Evolutionary conservation across 371 early-diverging fungal genomes (phyloP).

Genomic region (Mucor piriformis): DNA sequence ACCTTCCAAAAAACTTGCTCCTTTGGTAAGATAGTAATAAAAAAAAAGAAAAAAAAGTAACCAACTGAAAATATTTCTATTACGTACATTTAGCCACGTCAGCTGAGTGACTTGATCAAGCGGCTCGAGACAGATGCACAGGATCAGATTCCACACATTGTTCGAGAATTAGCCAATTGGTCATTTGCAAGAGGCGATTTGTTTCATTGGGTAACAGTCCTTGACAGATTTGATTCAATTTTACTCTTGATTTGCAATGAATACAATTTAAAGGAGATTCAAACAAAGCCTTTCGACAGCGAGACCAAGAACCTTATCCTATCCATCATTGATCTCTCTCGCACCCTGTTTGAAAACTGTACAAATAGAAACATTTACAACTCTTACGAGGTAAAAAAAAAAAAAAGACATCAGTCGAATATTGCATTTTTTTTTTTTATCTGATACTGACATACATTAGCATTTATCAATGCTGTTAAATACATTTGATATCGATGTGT

Average conservation of each 20-base stretch:
- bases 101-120: constrained; percentile 59
- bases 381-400: constrained; percentile 80
- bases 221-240: constrained; percentile 90
- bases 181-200: constrained; percentile 87
- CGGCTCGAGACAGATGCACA: constrained; percentile 58
- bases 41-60: background rate
- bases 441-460: background rate
- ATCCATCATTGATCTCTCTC: constrained; percentile 76
- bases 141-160: constrained; percentile 55
- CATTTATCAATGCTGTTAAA: constrained; percentile 51
- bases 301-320: constrained; percentile 63
- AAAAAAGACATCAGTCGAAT: background rate
- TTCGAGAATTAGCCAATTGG: constrained; percentile 68
- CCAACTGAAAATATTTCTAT: background rate
- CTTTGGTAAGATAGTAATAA: constrained; percentile 13
- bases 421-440: background rate
- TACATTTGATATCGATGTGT: constrained; percentile 74
- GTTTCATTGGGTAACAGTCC: constrained; percentile 91
- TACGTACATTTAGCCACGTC: constrained; percentile 48
- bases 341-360: constrained; percentile 88
- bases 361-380: constrained; percentile 93
- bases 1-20: constrained; percentile 16
- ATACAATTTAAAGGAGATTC: constrained; percentile 66
- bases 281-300: constrained; percentile 58
- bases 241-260: constrained; percentile 67